Conservation (phyloP, 2,329 filamentous ascomycete species). For the Fonsecaea multimorphosa region DNA sequence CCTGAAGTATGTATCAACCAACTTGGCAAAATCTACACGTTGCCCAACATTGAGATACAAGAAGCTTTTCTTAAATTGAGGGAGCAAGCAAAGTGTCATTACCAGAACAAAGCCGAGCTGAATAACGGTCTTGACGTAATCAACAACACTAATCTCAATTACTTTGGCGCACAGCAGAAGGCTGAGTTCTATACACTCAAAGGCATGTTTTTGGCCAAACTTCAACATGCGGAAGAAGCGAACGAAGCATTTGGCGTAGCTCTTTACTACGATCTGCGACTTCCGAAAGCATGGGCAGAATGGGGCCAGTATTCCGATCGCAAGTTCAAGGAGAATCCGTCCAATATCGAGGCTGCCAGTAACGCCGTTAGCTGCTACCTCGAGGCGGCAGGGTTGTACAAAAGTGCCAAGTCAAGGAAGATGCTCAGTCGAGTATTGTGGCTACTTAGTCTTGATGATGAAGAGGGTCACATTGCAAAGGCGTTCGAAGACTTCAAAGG, state of each 20-base stretch:
- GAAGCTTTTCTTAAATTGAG: conserved; percentile 97
- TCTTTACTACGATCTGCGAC: conserved; percentile 91
- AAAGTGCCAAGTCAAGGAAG: conserved; percentile 95
- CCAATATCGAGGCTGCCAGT: conserved; percentile 80
- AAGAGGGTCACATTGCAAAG: conserved; percentile 78
- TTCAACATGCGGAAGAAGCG: conserved; percentile 87
- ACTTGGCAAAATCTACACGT: conserved; percentile 94
- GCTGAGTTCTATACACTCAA: conserved; percentile 99
- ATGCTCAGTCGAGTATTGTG: conserved; percentile 91
- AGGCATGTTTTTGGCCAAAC: conserved; percentile 97
- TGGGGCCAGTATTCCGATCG: conserved; percentile 99
- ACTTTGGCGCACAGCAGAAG: conserved; percentile 95
- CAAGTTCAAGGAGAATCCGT: conserved; percentile 89
- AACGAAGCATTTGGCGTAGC: conserved; percentile 94
- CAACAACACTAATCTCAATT: conserved; percentile 99
- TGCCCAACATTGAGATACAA: conserved; percentile 99
- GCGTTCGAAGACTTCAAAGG: conserved; percentile 97
- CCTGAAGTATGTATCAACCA: conserved; percentile 97
- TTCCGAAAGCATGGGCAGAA: conserved; percentile 98
- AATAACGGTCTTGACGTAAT: conserved; percentile 95
- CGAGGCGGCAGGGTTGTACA: conserved; percentile 94
- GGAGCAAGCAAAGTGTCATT: conserved; percentile 99
- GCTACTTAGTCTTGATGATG: conserved; percentile 91
- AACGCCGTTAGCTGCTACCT: conserved; percentile 96
- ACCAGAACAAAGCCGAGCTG: conserved; percentile 91